Base-by-base conservation (phyloP, 2,329 filamentous ascomycete species). In the Endocalyx cinctus region DNA sequence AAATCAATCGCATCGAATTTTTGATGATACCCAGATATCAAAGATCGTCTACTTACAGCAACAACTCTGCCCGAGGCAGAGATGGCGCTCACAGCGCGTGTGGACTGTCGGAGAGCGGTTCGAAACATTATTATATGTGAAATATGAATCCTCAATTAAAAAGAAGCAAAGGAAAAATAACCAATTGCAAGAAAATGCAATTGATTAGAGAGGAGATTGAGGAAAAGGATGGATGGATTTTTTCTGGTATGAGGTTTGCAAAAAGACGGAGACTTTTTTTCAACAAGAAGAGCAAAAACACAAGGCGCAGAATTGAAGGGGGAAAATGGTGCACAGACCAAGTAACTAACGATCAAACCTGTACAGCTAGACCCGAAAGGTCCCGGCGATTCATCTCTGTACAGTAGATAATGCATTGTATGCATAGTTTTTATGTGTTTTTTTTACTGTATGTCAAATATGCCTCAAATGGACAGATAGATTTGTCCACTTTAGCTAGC, bases 81-180 rank as follows among this genome's bases (percentile, higher is more conserved):
- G 74, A 94, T 80, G 74, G 87, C 87, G 75, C 87, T 85, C 72
- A 90, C 86, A 70, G 86, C 84, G 77, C 89, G 88, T 76, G 84
- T 84, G 69, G 88, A 94, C 79, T 94, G 88, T 77, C 89, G 82
- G 74, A 97, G 79, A 77, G 90, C 89, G 82, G 86, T 94, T 75
- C 90, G 87, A 80, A 96, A 94, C 90, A 97, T 96, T 73, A n/a
- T 66, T 75, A 55, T 54, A 58, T 68, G 73, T 69, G 66, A 66
- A 58, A 67, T 55, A 69, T 58, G 64, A 60, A 59, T 65, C 69
- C 62, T 65, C 65, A 61, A 66, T n/a, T n/a, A n/a, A n/a, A n/a
- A n/a, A n/a, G n/a, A 59, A 31, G 39, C 29, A 60, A 58, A 67
- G 65, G 52, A 62, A 64, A 64, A 67, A n/a, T n/a, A n/a, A 68